These are phyloP conservation scores for Leptodontidium sp. DNA, from an alignment of 2,329 filamentous ascomycete genomes.

Conservation along the genomic window DNA sequence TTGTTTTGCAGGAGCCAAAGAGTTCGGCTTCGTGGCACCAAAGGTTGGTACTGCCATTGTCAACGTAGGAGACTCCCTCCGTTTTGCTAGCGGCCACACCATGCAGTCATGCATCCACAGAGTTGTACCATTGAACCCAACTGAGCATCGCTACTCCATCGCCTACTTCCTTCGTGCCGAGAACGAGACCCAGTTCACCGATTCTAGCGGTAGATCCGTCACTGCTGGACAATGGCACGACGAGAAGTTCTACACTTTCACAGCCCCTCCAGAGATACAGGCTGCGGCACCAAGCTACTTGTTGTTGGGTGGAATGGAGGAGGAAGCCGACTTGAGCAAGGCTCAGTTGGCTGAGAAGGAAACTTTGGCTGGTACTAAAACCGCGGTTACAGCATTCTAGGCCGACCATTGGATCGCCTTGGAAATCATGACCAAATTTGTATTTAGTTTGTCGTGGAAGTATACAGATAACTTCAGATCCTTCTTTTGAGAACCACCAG, in stretches of 20 bases:
- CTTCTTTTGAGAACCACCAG: too few species aligned
- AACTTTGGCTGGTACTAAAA: not conserved
- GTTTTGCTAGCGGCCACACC: slow-evolving; percentile 61
- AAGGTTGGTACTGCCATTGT: slow-evolving; percentile 60
- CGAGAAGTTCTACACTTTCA: slow-evolving; percentile 61
- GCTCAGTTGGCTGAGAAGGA: slow-evolving; percentile 16
- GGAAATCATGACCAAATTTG: too few species aligned
- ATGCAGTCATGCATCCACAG: slow-evolving; percentile 66
- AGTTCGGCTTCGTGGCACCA: slow-evolving; percentile 63
- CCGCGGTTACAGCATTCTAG: not conserved
- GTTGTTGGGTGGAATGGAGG: slow-evolving; percentile 60
- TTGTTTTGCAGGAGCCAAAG: slow-evolving; percentile 42
- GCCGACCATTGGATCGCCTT: too few species aligned
- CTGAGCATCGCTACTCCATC: slow-evolving; percentile 64
- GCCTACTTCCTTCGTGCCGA: slow-evolving; percentile 66
- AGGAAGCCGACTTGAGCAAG: slow-evolving; percentile 44
- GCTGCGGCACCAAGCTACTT: slow-evolving; percentile 57
- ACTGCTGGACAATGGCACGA: slow-evolving; percentile 63
- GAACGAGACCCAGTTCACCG: slow-evolving; percentile 63
- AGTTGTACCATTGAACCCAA: slow-evolving; percentile 60
- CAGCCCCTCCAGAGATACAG: slow-evolving; percentile 50
- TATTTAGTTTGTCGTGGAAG: too few species aligned
- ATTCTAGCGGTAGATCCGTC: slow-evolving; percentile 58
- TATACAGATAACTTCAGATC: too few species aligned
- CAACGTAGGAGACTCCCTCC: slow-evolving; percentile 66